Percentiles rank a stretch among this genome's conserved stretches.
phyloP scores from a whole-genome alignment of 257 asterid genomes.

The Knoxia roxburghii region DNA sequence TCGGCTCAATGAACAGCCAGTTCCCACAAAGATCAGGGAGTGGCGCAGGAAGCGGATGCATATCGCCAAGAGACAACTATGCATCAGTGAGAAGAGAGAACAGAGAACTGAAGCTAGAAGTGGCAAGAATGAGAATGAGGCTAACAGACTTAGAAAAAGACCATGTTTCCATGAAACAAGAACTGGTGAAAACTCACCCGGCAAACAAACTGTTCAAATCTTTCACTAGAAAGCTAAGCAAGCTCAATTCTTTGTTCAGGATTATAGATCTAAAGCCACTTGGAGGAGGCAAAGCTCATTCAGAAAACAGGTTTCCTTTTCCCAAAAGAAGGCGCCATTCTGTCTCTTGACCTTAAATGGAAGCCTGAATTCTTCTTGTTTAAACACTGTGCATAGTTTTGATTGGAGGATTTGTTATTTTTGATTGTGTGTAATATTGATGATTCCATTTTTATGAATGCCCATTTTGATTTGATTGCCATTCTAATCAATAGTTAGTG shows the following conservation, averaged over 20 bases:
- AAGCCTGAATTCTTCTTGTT: conserved; percentile 17
- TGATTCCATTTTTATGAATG: neutral
- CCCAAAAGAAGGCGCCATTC: conserved; percentile 82
- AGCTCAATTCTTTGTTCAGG: conserved; percentile 54
- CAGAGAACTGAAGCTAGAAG: conserved; percentile 88
- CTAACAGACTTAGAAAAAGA: conserved; percentile 89
- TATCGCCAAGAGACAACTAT: conserved; percentile 91
- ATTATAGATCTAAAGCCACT: conserved; percentile 42
- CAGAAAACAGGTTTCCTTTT: conserved; percentile 56
- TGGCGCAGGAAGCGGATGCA: conserved; percentile 89
- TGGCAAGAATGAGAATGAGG: conserved; percentile 95
- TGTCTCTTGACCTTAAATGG: conserved; percentile 44
- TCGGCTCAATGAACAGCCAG: conserved; percentile 49
- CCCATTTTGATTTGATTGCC: neutral
- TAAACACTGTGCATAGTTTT: conserved; percentile 30
- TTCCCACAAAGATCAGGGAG: conserved; percentile 78
- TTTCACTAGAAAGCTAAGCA: conserved; percentile 63
- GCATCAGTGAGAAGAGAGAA: conserved; percentile 94
- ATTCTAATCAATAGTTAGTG: too few species aligned
- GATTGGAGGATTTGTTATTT: conserved; percentile 1
- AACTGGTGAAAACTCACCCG: conserved; percentile 66
- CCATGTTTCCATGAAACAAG: conserved; percentile 91
- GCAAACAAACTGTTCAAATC: conserved; percentile 70
- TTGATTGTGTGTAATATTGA: conserved; percentile 24
- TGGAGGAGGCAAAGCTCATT: conserved; percentile 44